Percentiles rank a stretch among this genome's conserved stretches.
Evolutionary conservation across 2,329 filamentous ascomycete species (phyloP).

Genomic region (Fonsecaea erecta): DNA sequence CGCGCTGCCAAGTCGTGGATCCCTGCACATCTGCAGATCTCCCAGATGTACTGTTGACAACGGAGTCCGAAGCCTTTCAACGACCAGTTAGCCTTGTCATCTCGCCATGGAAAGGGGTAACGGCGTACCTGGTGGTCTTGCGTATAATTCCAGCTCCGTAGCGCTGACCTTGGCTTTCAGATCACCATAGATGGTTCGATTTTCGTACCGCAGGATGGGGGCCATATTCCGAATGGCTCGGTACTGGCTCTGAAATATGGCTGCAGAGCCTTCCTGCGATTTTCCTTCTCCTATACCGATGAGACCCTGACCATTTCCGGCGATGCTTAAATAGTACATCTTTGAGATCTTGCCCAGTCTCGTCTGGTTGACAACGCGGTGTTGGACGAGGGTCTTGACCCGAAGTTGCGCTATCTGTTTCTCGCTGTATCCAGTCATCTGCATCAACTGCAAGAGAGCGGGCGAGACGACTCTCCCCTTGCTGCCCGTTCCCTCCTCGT

Average conservation of each 20-base stretch:
- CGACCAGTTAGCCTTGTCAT: constrained; percentile 12
- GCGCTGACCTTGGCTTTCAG: constrained; percentile 83
- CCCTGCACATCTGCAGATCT: constrained; percentile 86
- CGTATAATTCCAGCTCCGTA: constrained; percentile 79
- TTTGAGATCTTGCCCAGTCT: constrained; percentile 90
- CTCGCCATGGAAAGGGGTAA: background rate
- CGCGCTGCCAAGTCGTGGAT: constrained; percentile 84
- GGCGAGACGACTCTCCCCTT: constrained; percentile 28
- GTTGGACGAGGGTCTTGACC: constrained; percentile 73
- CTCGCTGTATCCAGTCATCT: constrained; percentile 60
- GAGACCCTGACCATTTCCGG: constrained; percentile 83
- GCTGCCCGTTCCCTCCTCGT: constrained; percentile 35
- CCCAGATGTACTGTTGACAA: constrained; percentile 88
- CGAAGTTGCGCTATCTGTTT: constrained; percentile 59
- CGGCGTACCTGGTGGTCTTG: constrained; percentile 81
- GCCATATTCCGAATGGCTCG: constrained; percentile 88
- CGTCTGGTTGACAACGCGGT: constrained; percentile 87
- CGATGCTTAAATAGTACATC: constrained; percentile 75
- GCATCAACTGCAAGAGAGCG: constrained; percentile 56
- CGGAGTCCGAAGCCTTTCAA: constrained; percentile 87
- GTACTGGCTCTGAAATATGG: constrained; percentile 73
- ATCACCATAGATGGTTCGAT: constrained; percentile 87
- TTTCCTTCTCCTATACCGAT: constrained; percentile 91
- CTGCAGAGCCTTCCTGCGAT: constrained; percentile 72
- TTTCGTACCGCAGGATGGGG: constrained; percentile 89